Evolutionary conservation across 441 rosid species (phyloP).

Genomic region (Iberis amara): DNA sequence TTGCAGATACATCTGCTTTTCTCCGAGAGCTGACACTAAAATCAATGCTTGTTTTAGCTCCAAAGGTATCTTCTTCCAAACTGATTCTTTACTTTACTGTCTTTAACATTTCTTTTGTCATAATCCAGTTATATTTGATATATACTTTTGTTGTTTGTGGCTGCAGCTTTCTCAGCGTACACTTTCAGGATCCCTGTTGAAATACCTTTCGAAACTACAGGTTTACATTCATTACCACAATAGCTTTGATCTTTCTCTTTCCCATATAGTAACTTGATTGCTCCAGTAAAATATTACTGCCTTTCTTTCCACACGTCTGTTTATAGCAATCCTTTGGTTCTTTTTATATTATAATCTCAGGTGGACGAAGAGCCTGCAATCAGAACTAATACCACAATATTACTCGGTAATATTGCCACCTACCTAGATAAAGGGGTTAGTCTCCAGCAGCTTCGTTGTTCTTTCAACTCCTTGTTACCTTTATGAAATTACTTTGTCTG

Average conservation of each 20-base stretch:
- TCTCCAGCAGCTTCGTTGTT: constrained; percentile 26
- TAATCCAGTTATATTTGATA: constrained; percentile 12
- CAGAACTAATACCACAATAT: constrained; percentile 95
- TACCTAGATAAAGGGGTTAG: constrained; percentile 90
- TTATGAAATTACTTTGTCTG: constrained; percentile 17
- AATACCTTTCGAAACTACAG: constrained; percentile 95
- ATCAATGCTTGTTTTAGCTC: constrained; percentile 95
- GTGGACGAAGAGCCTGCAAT: constrained; percentile 99
- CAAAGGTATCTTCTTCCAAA: constrained; percentile 57
- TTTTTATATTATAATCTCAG: constrained; percentile 37
- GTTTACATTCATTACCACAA: constrained; percentile 35
- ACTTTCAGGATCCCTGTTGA: constrained; percentile 79
- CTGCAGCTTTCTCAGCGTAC: constrained; percentile 98
- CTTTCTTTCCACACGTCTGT: neutral
- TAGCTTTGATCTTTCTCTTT: constrained; percentile 16
- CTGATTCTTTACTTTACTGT: neutral
- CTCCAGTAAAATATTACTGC: neutral
- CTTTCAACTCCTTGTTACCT: constrained; percentile 26
- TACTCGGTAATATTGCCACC: constrained; percentile 94
- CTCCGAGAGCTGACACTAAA: constrained; percentile 98
- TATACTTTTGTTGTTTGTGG: constrained; percentile 25
- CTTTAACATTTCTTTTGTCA: constrained; percentile 3
- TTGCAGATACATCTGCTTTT: constrained; percentile 86
- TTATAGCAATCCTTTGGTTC: neutral
- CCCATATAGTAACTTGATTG: constrained; percentile 7